Evolutionary conservation across 192 early-diverging fungal genomes (phyloP), one percentile per base, ranked within the genome.

Genomic region (Chytriomyces confervae): DNA sequence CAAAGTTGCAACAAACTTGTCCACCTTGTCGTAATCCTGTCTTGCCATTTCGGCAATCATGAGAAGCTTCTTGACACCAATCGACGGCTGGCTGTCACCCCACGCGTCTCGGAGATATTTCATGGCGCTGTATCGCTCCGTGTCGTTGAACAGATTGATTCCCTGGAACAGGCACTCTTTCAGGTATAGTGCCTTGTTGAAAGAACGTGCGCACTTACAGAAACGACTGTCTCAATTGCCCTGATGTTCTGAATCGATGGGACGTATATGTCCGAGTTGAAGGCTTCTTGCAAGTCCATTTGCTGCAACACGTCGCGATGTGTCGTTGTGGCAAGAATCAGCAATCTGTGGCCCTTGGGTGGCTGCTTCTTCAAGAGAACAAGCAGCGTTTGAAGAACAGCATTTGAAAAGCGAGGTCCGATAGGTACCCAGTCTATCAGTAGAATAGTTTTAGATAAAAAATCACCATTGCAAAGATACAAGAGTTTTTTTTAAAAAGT

Each of bases 401-500:
- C 81, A 83, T 97, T 99, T 23, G 96, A 97, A 80, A 99, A 98
- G 18, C 96, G 88, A 45, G 96, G 92, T 46, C 97, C 97, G 82
- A 99, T 96, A 5, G 92, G 89, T 0, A 98, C 96, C 90, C 93
- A 99, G 63, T 98, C 97, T 86, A 83, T 47, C 11, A 18, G 57
- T 1, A 18, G 18, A 69, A 69, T 69, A 13, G 36, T 36, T 36
- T 36, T 3, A 36, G 36, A 18, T 23, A 68, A 60, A 68, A 75
- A 44, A 60, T 11, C 10, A 68, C 11, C 48, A 61, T 50, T 62
- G 64, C 13, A 2, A 79, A 6, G 20, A 23, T n/a, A 81, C 23
- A 20, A 13, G 8, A 50, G 18, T 16, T 16, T 13, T n/a, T n/a
- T n/a, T n/a, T n/a, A 5, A 27, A 36, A 57, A 72, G 70, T 36